Evolutionary conservation across 2,329 filamentous ascomycete species (phyloP).

Genomic region (Microsporum ferrugineum): DNA sequence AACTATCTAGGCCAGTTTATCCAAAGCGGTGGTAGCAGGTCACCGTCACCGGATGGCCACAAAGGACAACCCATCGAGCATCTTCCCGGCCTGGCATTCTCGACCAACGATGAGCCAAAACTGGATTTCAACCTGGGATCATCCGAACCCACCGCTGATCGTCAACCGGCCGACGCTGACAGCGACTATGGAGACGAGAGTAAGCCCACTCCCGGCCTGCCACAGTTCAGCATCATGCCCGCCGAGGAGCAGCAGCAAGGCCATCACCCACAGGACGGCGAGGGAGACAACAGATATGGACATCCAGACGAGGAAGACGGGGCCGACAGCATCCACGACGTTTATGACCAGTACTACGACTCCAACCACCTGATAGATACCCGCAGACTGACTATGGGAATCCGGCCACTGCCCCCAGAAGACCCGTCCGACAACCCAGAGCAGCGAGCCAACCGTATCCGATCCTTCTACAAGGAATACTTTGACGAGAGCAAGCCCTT

Average conservation of each 20-base stretch:
- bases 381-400: constrained; percentile 46
- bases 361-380: constrained; percentile 26
- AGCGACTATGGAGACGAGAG: constrained; percentile 45
- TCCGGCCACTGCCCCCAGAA: constrained; percentile 79
- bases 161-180: constrained; percentile 34
- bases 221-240: constrained; percentile 23
- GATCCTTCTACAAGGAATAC: constrained; percentile 99
- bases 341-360: constrained; percentile 18
- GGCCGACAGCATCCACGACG: constrained; percentile 13
- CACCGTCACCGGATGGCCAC: not conserved
- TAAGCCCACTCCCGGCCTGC: constrained; percentile 38
- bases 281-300: not conserved
- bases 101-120: not conserved
- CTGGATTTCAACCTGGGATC: not conserved
- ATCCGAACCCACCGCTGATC: not conserved
- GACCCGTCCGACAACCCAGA: constrained; percentile 85
- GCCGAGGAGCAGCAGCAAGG: constrained; percentile 12
- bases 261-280: constrained; percentile 4
- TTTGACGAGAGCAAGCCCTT: constrained; percentile 67
- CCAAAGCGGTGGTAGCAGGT: constrained; percentile 21
- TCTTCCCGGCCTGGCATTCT: not conserved
- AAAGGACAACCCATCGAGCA: not conserved
- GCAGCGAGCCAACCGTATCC: constrained; percentile 85
- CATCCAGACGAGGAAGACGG: not conserved
- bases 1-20: constrained; percentile 30